Conservation (phyloP, 2,329 filamentous ascomycete species). For the Penicillium verrucosum region DNA sequence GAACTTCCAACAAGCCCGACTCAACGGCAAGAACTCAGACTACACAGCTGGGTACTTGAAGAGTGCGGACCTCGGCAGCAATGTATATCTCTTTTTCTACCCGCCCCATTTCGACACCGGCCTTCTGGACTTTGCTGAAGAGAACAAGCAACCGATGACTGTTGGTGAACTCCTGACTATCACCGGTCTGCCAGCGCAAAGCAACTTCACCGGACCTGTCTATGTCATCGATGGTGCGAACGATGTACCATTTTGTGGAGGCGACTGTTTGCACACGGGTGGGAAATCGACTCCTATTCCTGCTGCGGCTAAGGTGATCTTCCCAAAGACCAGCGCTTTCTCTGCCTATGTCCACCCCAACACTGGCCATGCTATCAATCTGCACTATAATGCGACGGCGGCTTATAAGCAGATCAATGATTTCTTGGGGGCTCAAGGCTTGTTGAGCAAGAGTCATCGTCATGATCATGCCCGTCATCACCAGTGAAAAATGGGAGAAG, state of each 20-base stretch:
- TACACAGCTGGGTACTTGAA: slow-evolving; percentile 26
- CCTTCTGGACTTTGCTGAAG: slow-evolving; percentile 16
- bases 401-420: slow-evolving; percentile 21
- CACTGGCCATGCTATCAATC: slow-evolving; percentile 29
- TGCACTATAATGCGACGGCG: slow-evolving; percentile 28
- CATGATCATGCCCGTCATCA: not conserved
- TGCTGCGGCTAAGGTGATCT: slow-evolving; percentile 12
- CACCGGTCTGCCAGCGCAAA: slow-evolving; percentile 5
- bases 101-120: slow-evolving; percentile 14
- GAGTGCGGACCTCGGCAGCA: slow-evolving; percentile 12
- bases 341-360: slow-evolving; percentile 25
- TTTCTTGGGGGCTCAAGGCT: slow-evolving; percentile 4
- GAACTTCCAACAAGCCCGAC: slow-evolving; percentile 18
- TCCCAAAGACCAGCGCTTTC: slow-evolving; percentile 20
- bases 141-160: slow-evolving; percentile 26
- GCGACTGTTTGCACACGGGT: slow-evolving; percentile 25
- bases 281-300: slow-evolving; percentile 14
- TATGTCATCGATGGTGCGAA: slow-evolving; percentile 25
- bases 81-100: slow-evolving; percentile 17
- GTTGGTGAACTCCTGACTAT: slow-evolving; percentile 27
- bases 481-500: not conserved
- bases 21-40: slow-evolving; percentile 16
- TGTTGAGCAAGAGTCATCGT: not conserved
- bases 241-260: slow-evolving; percentile 25
- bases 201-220: slow-evolving; percentile 24